Evolutionary conservation across 164 flowering plant species (phyloP), one percentile per base, ranked within the genome.

Genomic region (Tetrastigma voinierianum): DNA sequence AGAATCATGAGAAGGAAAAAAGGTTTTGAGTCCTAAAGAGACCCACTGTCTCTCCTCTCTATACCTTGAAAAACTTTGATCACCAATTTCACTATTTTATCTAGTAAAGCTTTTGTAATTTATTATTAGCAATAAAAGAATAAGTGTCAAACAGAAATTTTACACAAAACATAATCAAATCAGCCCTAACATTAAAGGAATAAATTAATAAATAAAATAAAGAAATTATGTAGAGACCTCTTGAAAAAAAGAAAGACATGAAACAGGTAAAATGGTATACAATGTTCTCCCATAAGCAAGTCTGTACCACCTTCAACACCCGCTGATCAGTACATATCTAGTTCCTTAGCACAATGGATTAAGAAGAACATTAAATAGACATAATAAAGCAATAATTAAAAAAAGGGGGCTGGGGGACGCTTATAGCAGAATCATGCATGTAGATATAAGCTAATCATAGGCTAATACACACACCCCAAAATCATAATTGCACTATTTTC

Each of bases 301-400:
- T 71, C 72, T 89, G 93, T 97, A 72, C 99, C 99, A 75, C 80
- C 78, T 6, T 87, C 89, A 69, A 82, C 76, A 32, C 97, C 97
- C 72, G 71, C 70, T 89, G 90, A 95, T 80, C 76, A 95, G 80
- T 83, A 82, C 81, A 82, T 49, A 90, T 80, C 40, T 87, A n/a
- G 77, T 55, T 89, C 93, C 82, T 90, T 95, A 52, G 94, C 99
- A n/a, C 99, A 92, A 83, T 25, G 43, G 48, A 58, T 45, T 18
- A 72, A 25, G 43, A 72, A 67, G 1, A 60, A 52, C 67, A 57
- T 43, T 60, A 66, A 57, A 59, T 23, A 10, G 57, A 70, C 9
- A 47, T 15, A 57, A 32, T 25, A 25, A 24, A 24, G 4, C 4
- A 24, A 24, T 1, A 24, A 24, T 1, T 24, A 24, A 24, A 24